Evolutionary conservation across 345 rosid genomes (phyloP).

Genomic region (Brassica rapa): DNA sequence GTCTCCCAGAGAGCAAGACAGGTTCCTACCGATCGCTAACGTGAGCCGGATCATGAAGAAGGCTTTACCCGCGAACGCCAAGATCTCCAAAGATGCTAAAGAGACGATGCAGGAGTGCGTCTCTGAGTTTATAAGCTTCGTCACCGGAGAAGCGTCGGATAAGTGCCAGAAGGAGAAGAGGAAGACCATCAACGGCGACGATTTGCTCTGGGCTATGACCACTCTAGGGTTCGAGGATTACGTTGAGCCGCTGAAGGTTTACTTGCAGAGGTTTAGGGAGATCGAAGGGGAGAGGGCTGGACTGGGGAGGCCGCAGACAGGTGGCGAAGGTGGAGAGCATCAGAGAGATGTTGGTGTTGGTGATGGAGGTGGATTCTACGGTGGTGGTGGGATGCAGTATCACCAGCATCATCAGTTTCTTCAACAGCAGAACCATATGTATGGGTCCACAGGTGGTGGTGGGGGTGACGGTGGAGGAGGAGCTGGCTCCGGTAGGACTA

Average conservation of each 20-base stretch:
- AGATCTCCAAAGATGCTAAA: constrained; percentile 76
- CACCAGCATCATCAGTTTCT: constrained; percentile 43
- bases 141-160: constrained; percentile 79
- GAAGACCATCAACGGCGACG: constrained; percentile 77
- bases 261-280: constrained; percentile 73
- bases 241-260: constrained; percentile 67
- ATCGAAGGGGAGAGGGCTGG: constrained; percentile 68
- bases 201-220: constrained; percentile 57
- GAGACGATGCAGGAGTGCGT: constrained; percentile 84
- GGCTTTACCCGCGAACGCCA: constrained; percentile 72
- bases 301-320: constrained; percentile 35
- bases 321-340: constrained; percentile 39
- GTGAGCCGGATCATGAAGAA: constrained; percentile 83
- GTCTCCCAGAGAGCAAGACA: constrained; percentile 64
- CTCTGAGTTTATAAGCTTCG: constrained; percentile 77
- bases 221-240: constrained; percentile 77
- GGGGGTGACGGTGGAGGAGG: constrained; percentile 30
- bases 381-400: constrained; percentile 37
- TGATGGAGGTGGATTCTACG: constrained; percentile 31
- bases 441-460: constrained; percentile 33
- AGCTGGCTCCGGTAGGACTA: constrained; percentile 39
- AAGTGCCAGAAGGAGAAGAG: constrained; percentile 81
- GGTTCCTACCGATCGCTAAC: constrained; percentile 76
- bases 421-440: constrained; percentile 40
- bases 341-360: constrained; percentile 40